Conservation (phyloP, 768 basidiomycete species). For the Trichaptum fuscoviolaceum region DNA sequence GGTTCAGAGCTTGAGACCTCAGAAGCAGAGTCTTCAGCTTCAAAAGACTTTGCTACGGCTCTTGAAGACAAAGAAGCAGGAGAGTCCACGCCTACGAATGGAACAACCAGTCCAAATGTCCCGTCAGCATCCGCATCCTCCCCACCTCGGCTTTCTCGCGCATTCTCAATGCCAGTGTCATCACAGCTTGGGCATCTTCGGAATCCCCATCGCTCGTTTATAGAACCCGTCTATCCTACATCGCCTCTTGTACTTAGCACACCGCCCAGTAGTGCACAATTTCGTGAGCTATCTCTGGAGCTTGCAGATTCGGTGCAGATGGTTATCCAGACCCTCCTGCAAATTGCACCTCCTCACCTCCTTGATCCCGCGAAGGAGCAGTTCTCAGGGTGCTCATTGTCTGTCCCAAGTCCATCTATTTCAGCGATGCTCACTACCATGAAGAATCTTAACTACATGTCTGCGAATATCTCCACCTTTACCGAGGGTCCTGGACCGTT, state of each 20-base stretch:
- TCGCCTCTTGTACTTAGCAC: constrained; percentile 18
- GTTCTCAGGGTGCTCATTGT: constrained; percentile 82
- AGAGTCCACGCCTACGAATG: constrained; percentile 5
- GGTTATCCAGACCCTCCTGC: constrained; percentile 86
- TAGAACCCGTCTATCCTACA: constrained; percentile 15
- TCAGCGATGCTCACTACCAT: constrained; percentile 86
- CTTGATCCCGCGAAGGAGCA: constrained; percentile 93
- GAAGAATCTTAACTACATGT: constrained; percentile 92
- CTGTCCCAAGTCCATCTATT: constrained; percentile 83
- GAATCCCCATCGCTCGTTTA: constrained; percentile 50
- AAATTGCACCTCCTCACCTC: constrained; percentile 84
- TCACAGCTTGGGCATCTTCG: constrained; percentile 70
- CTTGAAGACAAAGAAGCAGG: constrained; percentile 17
- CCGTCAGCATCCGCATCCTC: constrained; percentile 17
- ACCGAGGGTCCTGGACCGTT: constrained; percentile 14
- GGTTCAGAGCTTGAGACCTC: constrained; percentile 47
- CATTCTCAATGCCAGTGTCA: constrained; percentile 76
- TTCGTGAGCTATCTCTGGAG: constrained; percentile 75
- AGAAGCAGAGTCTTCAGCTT: constrained; percentile 32
- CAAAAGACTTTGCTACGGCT: constrained; percentile 17
- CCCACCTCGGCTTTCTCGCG: constrained; percentile 61
- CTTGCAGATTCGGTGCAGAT: constrained; percentile 88
- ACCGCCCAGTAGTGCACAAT: constrained; percentile 31
- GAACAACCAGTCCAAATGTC: background rate
- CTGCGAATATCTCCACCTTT: constrained; percentile 71